Evolutionary conservation across 306 rosid genomes (phyloP).

Genomic region (Cicer bijugum): DNA sequence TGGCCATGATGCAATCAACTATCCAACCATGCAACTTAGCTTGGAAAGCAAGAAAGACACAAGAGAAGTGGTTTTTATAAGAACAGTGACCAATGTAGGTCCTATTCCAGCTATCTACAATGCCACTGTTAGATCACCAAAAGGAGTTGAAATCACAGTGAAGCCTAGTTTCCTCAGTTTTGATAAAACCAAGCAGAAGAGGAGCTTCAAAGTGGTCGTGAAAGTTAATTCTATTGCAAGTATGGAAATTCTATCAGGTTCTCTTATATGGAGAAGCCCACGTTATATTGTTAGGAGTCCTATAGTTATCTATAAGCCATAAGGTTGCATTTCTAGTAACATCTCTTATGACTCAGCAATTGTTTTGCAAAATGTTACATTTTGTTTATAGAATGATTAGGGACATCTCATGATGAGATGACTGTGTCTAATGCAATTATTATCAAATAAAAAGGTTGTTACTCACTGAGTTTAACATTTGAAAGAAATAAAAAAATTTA

Average conservation of each 20-base stretch:
- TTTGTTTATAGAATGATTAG: conserved; percentile 15
- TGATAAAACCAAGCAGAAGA: conserved; percentile 52
- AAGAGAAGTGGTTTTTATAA: conserved; percentile 55
- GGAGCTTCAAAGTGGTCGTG: conserved; percentile 75
- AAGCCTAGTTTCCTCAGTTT: conserved; percentile 58
- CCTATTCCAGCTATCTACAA: conserved; percentile 57
- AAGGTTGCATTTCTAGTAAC: not conserved
- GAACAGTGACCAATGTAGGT: conserved; percentile 85
- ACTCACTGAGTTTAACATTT: no score
- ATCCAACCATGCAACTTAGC: conserved; percentile 73
- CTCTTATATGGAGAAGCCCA: conserved; percentile 64
- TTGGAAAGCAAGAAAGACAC: conserved; percentile 44
- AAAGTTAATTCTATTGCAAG: conserved; percentile 56
- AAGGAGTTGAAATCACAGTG: conserved; percentile 70
- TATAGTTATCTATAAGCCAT: conserved; percentile 64
- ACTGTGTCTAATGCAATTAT: not conserved
- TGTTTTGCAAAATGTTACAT: conserved; percentile 34
- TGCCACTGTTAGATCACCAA: conserved; percentile 66
- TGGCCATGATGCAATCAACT: conserved; percentile 87
- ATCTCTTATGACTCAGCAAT: no score
- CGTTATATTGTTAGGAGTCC: conserved; percentile 73
- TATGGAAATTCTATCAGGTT: conserved; percentile 58
- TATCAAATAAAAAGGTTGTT: conserved; percentile 31
- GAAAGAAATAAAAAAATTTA: no score
- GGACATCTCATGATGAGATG: not conserved